phyloP scores from a whole-genome alignment of 2,329 filamentous ascomycete species.

The Exserohilum rostratum region DNA sequence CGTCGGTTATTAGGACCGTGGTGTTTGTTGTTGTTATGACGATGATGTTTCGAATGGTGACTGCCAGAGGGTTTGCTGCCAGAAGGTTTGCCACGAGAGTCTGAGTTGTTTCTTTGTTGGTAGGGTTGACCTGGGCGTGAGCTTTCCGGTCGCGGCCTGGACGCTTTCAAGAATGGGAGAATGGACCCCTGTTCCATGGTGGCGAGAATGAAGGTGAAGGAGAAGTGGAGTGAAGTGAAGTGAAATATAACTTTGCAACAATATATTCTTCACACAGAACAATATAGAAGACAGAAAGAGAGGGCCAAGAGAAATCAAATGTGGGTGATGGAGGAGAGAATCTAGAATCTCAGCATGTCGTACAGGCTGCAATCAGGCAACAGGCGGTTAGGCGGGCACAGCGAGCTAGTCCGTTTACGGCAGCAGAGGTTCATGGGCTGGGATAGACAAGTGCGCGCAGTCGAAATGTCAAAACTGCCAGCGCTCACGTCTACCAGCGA shows the following conservation, averaged over 20 bases:
- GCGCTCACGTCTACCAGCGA: background rate
- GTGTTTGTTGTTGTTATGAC: conserved; percentile 4
- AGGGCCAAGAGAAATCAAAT: no score
- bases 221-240: background rate
- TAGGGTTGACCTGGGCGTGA: conserved; percentile 27
- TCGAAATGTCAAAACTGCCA: background rate
- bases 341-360: background rate
- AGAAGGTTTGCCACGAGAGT: background rate
- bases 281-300: background rate
- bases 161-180: conserved; percentile 25
- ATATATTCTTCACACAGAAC: background rate
- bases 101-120: conserved; percentile 12
- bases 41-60: background rate
- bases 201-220: background rate
- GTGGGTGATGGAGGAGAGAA: background rate
- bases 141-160: conserved; percentile 12
- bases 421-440: background rate
- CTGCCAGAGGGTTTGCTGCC: no score
- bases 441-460: background rate
- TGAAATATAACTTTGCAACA: background rate
- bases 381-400: conserved; percentile 13
- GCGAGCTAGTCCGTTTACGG: conserved; percentile 4
- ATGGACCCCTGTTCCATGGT: conserved; percentile 34
- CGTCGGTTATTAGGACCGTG: conserved; percentile 26
- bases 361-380: conserved; percentile 16